Base-by-base conservation (phyloP, 352 stramenopile genomes). In the Globisporangium apiculatum region DNA sequence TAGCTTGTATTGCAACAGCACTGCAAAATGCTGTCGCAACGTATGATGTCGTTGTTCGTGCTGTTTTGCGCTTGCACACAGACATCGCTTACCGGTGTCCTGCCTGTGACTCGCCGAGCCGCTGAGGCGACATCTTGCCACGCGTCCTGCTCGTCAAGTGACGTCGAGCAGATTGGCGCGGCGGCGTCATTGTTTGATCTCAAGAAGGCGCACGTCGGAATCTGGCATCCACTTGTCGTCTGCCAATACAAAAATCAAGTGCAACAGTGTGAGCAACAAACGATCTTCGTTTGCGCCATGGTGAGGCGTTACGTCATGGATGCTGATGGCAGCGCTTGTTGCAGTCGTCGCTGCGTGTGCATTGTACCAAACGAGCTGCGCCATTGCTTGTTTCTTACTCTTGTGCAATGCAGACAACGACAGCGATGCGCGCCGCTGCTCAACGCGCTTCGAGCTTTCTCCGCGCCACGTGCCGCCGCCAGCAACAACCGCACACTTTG, bases 401-500 rank as follows among this genome's bases (percentile, higher is more conserved):
- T 31, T 31, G 24, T 3, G 24, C 24, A 31, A 31, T 31, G 24
- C 24, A 31, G 24, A 31, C 24, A 3, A 31, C 24, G 24, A 31
- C 45, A 17, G 45, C 35, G 14, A 62, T 62, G 57, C 57, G 51
- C 57, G 18, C 45, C 17, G 36, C 49, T 40, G 17, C 35, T 36
- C 43, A 31, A 42, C 47, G 24, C 47, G 41, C 41, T 62, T 51
- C 58, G 58, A 40, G n/a, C 46, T 6, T 24, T 52, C 11, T 24
- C n/a, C 31, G 49, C 58, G 35, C 59, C 52, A 53, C 12, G 31
- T 31, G 35, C 12, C 12, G 38, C 31, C 17, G 6, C 11, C 31
- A 38, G n/a, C 53, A 41, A n/a, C 45, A 12, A 11, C 31, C 24
- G n/a, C 53, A 41, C 55, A 61, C 18, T 66, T 58, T 43, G 17